phyloP scores from a whole-genome alignment of 306 rosid species.

The Cucurbita maxima region DNA sequence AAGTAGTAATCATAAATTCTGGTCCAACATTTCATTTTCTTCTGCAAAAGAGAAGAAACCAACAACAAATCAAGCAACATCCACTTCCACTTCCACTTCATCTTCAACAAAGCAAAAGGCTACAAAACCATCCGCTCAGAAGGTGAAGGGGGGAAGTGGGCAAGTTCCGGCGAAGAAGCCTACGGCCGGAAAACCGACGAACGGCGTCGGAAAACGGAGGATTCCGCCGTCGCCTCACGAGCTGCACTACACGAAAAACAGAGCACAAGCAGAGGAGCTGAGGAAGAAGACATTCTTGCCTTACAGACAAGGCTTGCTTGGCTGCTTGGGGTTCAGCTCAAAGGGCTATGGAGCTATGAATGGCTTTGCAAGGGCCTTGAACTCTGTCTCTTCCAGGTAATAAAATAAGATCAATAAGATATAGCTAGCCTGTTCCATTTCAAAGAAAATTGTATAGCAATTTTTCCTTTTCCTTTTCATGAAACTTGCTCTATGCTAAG shows the following conservation, averaged over 20 bases:
- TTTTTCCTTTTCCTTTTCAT: background rate
- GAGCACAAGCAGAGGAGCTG: constrained; percentile 89
- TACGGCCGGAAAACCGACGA: constrained; percentile 38
- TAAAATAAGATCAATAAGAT: background rate
- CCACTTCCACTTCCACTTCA: constrained; percentile 1
- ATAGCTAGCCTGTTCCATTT: background rate
- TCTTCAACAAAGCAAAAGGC: background rate
- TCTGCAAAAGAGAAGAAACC: constrained; percentile 58
- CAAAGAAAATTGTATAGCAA: constrained; percentile 23
- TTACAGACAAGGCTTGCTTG: constrained; percentile 75
- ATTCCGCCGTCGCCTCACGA: constrained; percentile 73
- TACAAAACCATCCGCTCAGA: constrained; percentile 8
- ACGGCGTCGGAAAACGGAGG: constrained; percentile 72
- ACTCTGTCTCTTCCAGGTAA: constrained; percentile 92
- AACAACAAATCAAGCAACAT: background rate
- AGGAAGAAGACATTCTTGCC: constrained; percentile 91
- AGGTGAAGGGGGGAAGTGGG: constrained; percentile 12
- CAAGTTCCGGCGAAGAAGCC: constrained; percentile 28
- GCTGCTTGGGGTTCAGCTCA: constrained; percentile 89
- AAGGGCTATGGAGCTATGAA: constrained; percentile 93
- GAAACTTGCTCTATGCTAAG: constrained; percentile 1
- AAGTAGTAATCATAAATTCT: constrained; percentile 65
- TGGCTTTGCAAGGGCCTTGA: constrained; percentile 88
- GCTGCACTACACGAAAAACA: constrained; percentile 75
- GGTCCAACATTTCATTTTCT: constrained; percentile 70